Evolutionary conservation across 441 rosid species (phyloP), one percentile per base, ranked within the genome.

Genomic region (Gossypium gossypioides): DNA sequence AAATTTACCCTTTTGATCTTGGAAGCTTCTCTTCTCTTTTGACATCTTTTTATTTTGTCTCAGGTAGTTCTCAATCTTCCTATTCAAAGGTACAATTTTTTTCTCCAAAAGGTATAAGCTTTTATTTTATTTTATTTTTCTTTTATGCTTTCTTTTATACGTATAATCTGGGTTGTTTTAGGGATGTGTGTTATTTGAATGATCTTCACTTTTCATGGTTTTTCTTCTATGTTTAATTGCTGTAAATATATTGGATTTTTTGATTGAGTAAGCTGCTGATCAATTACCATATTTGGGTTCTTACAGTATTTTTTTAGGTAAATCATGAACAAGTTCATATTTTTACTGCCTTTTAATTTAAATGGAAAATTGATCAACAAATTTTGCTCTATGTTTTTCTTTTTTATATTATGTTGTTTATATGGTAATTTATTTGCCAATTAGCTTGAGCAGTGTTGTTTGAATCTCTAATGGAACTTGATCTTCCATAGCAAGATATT

Each of bases 1-100:
- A 60, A 4, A 46, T 71, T 60, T 51, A 18, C 68, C 48, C 68
- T 71, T 46, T 71, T 48, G 52, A 12, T 48, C 52, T 48, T 48
- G 52, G 52, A 12, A 48, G 52, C 52, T 48, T 48, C 72, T 12
- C 18, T 48, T 48, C 52, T 27, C 10, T 60, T 29, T 46, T 37
- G 58, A 25, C 25, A 15, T 21, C 4, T 46, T 44, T 10, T 48
- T 42, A 9, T 40, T 57, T 42, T 24, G n/a, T 71, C 42, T 71
- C 67, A 42, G 56, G 68, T 15, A 15, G 1, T 46, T 51, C 67
- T 60, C 29, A 59, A 46, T 59, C 58, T 59, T 58, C 57, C 32
- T 15, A 25, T 57, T 55, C 42, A 37, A 59, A 72, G 66, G 46
- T 46, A 15, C 74, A 46, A 18, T 29, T 10, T 32, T 37, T 29